Evolutionary conservation across 257 asterid genomes (phyloP).

Genomic region (Gentiana dahurica): DNA sequence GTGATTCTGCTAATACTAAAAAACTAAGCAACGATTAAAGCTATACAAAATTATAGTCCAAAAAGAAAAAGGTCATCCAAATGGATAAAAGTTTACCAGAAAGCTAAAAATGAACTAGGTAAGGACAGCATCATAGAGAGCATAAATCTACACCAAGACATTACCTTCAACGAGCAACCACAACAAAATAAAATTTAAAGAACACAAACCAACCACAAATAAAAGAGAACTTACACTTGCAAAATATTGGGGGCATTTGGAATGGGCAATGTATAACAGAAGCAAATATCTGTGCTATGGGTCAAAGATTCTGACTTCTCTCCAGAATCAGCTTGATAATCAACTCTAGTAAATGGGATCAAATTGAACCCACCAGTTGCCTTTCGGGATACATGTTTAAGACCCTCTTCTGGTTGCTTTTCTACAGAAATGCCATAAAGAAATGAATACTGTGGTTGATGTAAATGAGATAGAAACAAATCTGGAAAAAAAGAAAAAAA

Average conservation of each 20-base stretch:
- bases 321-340: slow-evolving; percentile 16
- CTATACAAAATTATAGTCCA: too few species aligned
- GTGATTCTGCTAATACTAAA: too few species aligned
- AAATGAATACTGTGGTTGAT: slow-evolving; percentile 1
- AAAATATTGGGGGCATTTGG: slow-evolving; percentile 44
- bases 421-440: slow-evolving; percentile 24
- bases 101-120: too few species aligned
- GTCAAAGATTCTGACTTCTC: slow-evolving; percentile 25
- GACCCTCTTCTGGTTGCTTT: slow-evolving; percentile 26
- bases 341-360: slow-evolving; percentile 38
- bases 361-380: slow-evolving; percentile 58
- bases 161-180: too few species aligned
- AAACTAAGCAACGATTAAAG: too few species aligned
- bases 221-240: slow-evolving; percentile 37
- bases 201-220: background rate
- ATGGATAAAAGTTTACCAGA: too few species aligned
- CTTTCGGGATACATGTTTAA: slow-evolving; percentile 53
- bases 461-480: background rate
- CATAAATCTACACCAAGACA: too few species aligned
- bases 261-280: slow-evolving; percentile 53
- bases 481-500: slow-evolving; percentile 32
- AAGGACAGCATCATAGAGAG: too few species aligned
- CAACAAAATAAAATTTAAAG: background rate
- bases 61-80: too few species aligned
- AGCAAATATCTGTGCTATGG: slow-evolving; percentile 32